These are phyloP conservation scores for Termitomyces sp. DNA, from an alignment of 768 basidiomycete genomes.

Conservation along the genomic window DNA sequence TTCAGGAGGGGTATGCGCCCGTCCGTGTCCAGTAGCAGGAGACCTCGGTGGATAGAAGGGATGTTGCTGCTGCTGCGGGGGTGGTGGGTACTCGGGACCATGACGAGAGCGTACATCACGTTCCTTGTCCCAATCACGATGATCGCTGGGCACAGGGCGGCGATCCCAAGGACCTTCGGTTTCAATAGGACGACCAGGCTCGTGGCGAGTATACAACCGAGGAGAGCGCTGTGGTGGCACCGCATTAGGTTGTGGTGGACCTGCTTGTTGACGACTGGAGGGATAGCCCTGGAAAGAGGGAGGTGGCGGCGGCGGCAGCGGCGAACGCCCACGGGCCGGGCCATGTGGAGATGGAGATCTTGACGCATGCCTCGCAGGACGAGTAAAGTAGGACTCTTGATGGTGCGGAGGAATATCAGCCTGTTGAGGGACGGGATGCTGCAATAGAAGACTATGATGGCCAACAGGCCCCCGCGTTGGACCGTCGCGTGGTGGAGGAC, in stretches of 20 bases:
- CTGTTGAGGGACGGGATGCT: constrained; percentile 63
- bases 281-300: constrained; percentile 48
- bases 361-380: constrained; percentile 49
- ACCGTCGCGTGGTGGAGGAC: constrained; percentile 38
- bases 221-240: constrained; percentile 57
- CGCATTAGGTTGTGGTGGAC: constrained; percentile 32
- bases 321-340: constrained; percentile 45
- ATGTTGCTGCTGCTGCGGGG: constrained; percentile 27
- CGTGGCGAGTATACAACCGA: constrained; percentile 48
- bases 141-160: constrained; percentile 43
- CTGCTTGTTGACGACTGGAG: constrained; percentile 30
- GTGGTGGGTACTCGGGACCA: constrained; percentile 34
- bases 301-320: constrained; percentile 44
- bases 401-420: constrained; percentile 30
- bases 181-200: constrained; percentile 43
- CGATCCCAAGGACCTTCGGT: constrained; percentile 61
- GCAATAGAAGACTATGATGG: constrained; percentile 56
- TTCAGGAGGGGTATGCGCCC: constrained; percentile 50
- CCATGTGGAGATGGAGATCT: constrained; percentile 58
- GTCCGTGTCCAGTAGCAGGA: constrained; percentile 30
- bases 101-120: constrained; percentile 41
- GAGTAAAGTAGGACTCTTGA: constrained; percentile 54
- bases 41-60: constrained; percentile 41
- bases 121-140: constrained; percentile 52
- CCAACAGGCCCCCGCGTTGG: constrained; percentile 50